These are phyloP conservation scores for Huntiella abstrusa DNA, from an alignment of 2,329 filamentous ascomycete genomes.

Conservation along the genomic window DNA sequence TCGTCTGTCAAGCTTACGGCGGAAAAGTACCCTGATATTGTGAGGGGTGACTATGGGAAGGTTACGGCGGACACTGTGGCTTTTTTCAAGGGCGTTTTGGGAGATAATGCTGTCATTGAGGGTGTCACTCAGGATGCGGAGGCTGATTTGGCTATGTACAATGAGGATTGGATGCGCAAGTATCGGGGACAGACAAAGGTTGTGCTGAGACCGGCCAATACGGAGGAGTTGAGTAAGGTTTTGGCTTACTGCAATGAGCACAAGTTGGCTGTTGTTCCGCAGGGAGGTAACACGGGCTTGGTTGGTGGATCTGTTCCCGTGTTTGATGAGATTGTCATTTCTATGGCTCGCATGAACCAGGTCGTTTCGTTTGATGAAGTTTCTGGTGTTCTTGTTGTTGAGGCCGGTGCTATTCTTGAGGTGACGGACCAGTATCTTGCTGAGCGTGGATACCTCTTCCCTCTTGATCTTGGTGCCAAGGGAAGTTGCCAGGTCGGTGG, in stretches of 20 bases:
- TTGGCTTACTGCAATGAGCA: constrained; percentile 91
- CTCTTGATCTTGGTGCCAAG: constrained; percentile 91
- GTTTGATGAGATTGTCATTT: constrained; percentile 96
- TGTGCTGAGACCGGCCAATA: constrained; percentile 68
- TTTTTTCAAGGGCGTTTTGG: constrained; percentile 66
- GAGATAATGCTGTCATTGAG: constrained; percentile 69
- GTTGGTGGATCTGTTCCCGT: constrained; percentile 92
- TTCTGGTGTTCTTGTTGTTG: constrained; percentile 73
- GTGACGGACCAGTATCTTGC: constrained; percentile 71
- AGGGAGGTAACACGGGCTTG: constrained; percentile 90
- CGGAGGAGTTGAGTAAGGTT: constrained; percentile 77
- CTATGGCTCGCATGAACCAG: constrained; percentile 72
- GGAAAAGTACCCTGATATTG: constrained; percentile 67
- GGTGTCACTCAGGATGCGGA: constrained; percentile 45
- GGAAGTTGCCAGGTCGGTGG: constrained; percentile 93
- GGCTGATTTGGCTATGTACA: constrained; percentile 79
- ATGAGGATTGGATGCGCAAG: constrained; percentile 98
- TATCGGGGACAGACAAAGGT: constrained; percentile 80
- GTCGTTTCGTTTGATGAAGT: constrained; percentile 87
- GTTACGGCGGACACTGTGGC: constrained; percentile 64
- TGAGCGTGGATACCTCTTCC: constrained; percentile 74
- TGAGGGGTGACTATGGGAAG: constrained; percentile 60
- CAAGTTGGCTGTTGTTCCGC: constrained; percentile 80
- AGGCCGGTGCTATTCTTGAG: constrained; percentile 84
- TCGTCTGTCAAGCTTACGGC: constrained; percentile 49